A percentile compares a stretch with the other conserved stretches of the same genome.
These are phyloP conservation scores for Malania oleifera DNA, from an alignment of 164 flowering plant genomes.

Conservation along the genomic window DNA sequence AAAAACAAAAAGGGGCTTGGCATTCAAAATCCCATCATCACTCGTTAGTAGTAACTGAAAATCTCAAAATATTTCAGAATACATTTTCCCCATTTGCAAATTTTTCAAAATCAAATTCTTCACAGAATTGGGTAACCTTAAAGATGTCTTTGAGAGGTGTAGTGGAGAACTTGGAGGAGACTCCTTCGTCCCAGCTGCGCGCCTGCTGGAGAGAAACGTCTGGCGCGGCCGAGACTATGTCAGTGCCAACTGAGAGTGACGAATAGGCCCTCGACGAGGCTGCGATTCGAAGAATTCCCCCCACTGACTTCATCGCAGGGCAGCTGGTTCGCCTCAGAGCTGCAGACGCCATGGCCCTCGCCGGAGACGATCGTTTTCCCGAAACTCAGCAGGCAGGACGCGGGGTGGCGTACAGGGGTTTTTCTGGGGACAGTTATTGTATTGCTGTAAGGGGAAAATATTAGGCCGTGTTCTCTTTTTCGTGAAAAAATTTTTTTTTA, in stretches of 20 bases:
- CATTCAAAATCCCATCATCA: too few species aligned
- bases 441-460: too few species aligned
- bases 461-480: too few species aligned
- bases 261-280: conserved; percentile 43
- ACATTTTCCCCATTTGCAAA: too few species aligned
- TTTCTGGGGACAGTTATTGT: too few species aligned
- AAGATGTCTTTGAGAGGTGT: conserved; percentile 78
- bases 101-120: too few species aligned
- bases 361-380: neutral
- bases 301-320: conserved; percentile 21
- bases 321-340: conserved; percentile 33
- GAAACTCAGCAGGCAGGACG: too few species aligned
- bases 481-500: too few species aligned
- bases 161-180: conserved; percentile 83
- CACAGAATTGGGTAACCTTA: conserved; percentile 39
- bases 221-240: conserved; percentile 70
- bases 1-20: too few species aligned
- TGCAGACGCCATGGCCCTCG: conserved; percentile 34
- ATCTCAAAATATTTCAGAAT: too few species aligned
- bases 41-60: too few species aligned
- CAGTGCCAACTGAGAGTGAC: conserved; percentile 64
- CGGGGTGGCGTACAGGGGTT: neutral
- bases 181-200: conserved; percentile 94
- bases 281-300: conserved; percentile 18
- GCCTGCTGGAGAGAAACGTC: conserved; percentile 85